Conservation (phyloP, 148 eudicot genomes). For the Persicaria maculosa region DNA sequence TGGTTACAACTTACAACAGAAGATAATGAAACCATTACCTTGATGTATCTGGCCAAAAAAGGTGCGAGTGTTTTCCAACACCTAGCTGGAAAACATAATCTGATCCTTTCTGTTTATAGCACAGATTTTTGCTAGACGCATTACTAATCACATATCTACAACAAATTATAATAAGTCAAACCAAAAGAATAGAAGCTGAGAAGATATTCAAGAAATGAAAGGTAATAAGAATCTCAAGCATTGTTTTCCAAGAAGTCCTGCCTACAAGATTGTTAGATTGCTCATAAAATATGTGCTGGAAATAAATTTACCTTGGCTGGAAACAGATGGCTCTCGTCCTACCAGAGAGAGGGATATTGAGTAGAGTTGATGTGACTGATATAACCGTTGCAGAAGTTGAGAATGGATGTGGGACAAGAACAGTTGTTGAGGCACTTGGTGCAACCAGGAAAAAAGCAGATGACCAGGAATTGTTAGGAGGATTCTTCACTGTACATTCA, state of each 20-base stretch:
- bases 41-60: conserved; percentile 72
- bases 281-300: not conserved
- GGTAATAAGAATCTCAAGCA: not conserved
- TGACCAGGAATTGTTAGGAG: conserved; percentile 59
- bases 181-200: not conserved
- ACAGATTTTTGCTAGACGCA: conserved; percentile 73
- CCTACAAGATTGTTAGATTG: not conserved
- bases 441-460: conserved; percentile 83
- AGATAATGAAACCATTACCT: conserved; percentile 35
- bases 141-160: conserved; percentile 84
- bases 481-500: conserved; percentile 29
- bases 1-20: not conserved
- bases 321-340: conserved; percentile 83
- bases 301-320: conserved; percentile 62
- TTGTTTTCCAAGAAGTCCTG: not conserved
- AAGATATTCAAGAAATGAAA: not conserved
- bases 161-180: not conserved
- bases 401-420: conserved; percentile 71
- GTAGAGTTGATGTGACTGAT: conserved; percentile 76
- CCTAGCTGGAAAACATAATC: conserved; percentile 48
- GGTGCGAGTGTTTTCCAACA: conserved; percentile 68
- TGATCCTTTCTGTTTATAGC: conserved; percentile 88
- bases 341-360: conserved; percentile 72
- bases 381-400: conserved; percentile 47
- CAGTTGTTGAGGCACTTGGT: conserved; percentile 79